These are phyloP conservation scores for Epichloe elymi DNA, from an alignment of 2,329 filamentous ascomycete genomes.

Conservation along the genomic window DNA sequence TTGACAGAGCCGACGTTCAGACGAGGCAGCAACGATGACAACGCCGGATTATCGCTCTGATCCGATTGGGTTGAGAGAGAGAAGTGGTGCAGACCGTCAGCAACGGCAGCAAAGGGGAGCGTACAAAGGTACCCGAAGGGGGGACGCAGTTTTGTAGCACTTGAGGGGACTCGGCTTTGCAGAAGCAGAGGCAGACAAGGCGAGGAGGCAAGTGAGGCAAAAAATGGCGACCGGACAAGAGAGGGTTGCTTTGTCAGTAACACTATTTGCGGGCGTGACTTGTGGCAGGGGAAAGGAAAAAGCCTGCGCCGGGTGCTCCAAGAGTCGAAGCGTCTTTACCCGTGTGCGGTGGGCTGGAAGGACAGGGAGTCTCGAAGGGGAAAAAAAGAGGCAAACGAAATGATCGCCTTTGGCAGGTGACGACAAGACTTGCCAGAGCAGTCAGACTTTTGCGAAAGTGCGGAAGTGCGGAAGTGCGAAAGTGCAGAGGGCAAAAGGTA, in stretches of 20 bases:
- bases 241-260: constrained; percentile 4
- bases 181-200: neutral
- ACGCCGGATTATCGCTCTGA: constrained; percentile 1
- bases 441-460: neutral
- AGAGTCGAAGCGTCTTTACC: constrained; percentile 2
- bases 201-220: constrained; percentile 2
- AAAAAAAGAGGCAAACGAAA: neutral
- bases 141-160: constrained; percentile 1
- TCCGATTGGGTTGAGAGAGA: constrained; percentile 2
- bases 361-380: neutral
- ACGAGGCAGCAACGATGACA: neutral
- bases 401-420: neutral
- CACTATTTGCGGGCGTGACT: neutral
- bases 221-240: constrained; percentile 2
- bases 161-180: constrained; percentile 1
- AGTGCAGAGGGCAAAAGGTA: neutral
- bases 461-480: neutral
- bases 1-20: neutral
- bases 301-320: constrained; percentile 1
- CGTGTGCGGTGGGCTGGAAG: neutral
- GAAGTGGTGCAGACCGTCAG: neutral
- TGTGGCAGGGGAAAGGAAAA: neutral
- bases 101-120: constrained; percentile 1
- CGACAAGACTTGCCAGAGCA: neutral
- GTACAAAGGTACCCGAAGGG: neutral